A percentile compares a stretch with the other conserved stretches of the same genome.
Evolutionary conservation across 805 yeast genomes (phyloP).

Genomic region (Candida piceae): DNA sequence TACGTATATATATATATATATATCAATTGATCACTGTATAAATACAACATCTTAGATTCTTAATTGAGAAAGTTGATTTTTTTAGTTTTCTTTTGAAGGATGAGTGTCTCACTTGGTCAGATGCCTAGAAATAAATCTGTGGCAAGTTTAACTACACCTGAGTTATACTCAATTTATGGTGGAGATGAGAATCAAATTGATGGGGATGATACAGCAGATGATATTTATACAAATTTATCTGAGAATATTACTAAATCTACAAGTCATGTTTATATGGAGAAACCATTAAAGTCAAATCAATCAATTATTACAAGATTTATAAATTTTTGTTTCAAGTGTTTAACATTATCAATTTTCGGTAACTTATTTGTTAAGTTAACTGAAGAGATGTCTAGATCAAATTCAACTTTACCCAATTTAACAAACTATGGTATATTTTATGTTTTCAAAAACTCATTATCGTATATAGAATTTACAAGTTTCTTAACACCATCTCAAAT

Average conservation of each 20-base stretch:
- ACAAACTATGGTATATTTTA: slow-evolving; percentile 29
- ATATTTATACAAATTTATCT: slow-evolving; percentile 16
- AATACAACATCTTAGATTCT: too few relatives aligned
- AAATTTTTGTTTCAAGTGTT: slow-evolving; percentile 6
- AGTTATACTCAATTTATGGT: slow-evolving; percentile 24
- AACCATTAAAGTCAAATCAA: too few relatives aligned
- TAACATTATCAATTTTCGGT: slow-evolving; percentile 39
- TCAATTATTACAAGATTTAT: background rate
- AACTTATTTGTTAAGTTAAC: slow-evolving; percentile 49
- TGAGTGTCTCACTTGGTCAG: too few relatives aligned
- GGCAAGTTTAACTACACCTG: slow-evolving; percentile 24
- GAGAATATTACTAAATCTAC: slow-evolving; percentile 9
- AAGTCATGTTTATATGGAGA: too few relatives aligned
- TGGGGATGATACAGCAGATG: slow-evolving; percentile 12
- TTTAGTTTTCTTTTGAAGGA: too few relatives aligned
- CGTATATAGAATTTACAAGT: too few relatives aligned
- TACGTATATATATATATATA: too few relatives aligned
- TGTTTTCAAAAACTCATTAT: slow-evolving; percentile 25
- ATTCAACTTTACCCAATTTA: slow-evolving; percentile 22
- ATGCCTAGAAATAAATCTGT: slow-evolving; percentile 19
- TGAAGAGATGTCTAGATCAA: slow-evolving; percentile 41
- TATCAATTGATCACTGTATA: too few relatives aligned
- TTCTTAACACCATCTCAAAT: slow-evolving; percentile 4
- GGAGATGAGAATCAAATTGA: slow-evolving; percentile 15
- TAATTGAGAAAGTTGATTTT: too few relatives aligned